Evolutionary conservation across 2,329 filamentous ascomycete species (phyloP).

Genomic region (Phymatotrichopsis omnivora): DNA sequence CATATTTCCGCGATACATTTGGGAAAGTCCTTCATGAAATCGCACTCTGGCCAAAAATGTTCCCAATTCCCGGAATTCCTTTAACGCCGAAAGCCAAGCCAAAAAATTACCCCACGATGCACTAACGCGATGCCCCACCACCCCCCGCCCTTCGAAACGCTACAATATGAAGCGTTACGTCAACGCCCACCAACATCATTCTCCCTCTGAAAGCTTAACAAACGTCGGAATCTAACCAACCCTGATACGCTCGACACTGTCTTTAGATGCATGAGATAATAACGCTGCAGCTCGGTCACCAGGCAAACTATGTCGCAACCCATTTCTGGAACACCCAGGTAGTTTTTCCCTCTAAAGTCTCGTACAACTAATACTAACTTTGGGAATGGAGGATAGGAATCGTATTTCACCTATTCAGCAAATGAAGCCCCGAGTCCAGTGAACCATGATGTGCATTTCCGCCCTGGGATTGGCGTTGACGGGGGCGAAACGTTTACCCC

Average conservation of each 20-base stretch:
- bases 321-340: slow-evolving; percentile 77
- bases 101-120: too few species aligned
- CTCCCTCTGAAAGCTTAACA: too few species aligned
- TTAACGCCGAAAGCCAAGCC: too few species aligned
- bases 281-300: slow-evolving; percentile 84
- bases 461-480: slow-evolving; percentile 69
- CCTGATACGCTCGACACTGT: not conserved
- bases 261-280: slow-evolving; percentile 82
- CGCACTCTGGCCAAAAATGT: too few species aligned
- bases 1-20: too few species aligned
- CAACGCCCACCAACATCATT: too few species aligned
- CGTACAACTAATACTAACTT: not conserved
- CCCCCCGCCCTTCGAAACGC: too few species aligned
- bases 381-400: slow-evolving; percentile 52
- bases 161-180: too few species aligned
- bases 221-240: too few species aligned
- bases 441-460: slow-evolving; percentile 81
- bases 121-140: too few species aligned
- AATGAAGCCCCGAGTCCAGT: slow-evolving; percentile 56
- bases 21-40: too few species aligned
- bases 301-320: slow-evolving; percentile 84
- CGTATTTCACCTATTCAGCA: slow-evolving; percentile 81
- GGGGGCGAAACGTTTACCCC: slow-evolving; percentile 88
- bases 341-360: not conserved
- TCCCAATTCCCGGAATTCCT: too few species aligned